phyloP scores from a whole-genome alignment of 2,329 filamentous ascomycete genomes.

The Microthyrium microscopicum region DNA sequence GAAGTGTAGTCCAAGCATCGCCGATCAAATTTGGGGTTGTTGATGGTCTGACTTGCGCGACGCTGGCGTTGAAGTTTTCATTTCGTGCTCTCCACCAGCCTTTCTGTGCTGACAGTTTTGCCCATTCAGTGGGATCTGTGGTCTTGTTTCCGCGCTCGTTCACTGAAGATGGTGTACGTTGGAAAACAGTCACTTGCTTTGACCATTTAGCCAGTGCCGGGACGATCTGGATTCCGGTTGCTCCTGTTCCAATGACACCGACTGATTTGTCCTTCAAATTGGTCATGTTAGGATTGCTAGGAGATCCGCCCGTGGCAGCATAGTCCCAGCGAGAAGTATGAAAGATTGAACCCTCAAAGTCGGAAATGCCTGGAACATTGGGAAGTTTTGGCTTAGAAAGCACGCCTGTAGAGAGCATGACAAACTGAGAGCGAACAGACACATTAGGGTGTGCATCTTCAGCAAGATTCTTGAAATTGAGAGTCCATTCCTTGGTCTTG shows the following conservation, averaged over 20 bases:
- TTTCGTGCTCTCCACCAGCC: conserved; percentile 35
- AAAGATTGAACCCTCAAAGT: conserved; percentile 23
- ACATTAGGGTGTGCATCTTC: conserved; percentile 13
- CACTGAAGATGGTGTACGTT: conserved; percentile 23
- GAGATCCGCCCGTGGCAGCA: conserved; percentile 20
- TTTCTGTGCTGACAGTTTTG: conserved; percentile 5
- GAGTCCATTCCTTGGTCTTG: background rate
- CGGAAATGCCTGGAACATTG: conserved; percentile 21
- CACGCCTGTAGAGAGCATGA: conserved; percentile 25
- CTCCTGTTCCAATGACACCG: conserved; percentile 26
- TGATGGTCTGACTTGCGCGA: conserved; percentile 16
- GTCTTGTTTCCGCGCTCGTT: conserved; percentile 14
- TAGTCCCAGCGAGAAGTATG: conserved; percentile 28
- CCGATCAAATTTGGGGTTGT: conserved; percentile 25
- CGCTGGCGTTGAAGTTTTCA: conserved; percentile 26
- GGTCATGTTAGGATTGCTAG: conserved; percentile 11
- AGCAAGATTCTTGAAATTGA: background rate
- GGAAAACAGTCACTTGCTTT: conserved; percentile 21
- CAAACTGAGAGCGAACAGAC: conserved; percentile 20
- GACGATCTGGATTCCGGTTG: conserved; percentile 23
- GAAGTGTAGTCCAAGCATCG: conserved; percentile 32
- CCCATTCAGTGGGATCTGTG: conserved; percentile 9
- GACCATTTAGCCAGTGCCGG: conserved; percentile 20
- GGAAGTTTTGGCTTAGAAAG: conserved; percentile 28
- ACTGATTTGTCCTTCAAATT: conserved; percentile 23